Percentiles rank a stretch among this genome's conserved stretches.
These are phyloP conservation scores for Neurospora cerealis DNA, from an alignment of 495 filamentous ascomycete species.

Conservation along the genomic window DNA sequence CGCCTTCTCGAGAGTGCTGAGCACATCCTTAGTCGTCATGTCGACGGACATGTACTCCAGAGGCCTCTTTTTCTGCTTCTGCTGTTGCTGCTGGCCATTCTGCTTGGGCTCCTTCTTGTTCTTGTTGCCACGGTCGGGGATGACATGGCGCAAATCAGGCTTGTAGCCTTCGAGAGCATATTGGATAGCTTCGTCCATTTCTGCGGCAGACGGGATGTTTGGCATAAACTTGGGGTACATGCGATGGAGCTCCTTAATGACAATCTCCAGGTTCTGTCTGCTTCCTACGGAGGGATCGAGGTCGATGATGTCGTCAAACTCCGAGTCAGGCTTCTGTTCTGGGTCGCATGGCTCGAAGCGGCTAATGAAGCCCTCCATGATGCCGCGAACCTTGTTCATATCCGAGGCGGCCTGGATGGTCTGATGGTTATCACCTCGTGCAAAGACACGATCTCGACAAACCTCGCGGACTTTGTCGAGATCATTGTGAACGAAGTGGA, in stretches of 20 bases:
- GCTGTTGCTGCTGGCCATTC: slow-evolving; percentile 18
- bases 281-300: slow-evolving; percentile 69
- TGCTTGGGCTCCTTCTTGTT: slow-evolving; percentile 34
- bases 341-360: slow-evolving; percentile 73
- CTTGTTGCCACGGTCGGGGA: slow-evolving; percentile 37
- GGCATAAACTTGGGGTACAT: slow-evolving; percentile 66
- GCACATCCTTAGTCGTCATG: slow-evolving; percentile 48
- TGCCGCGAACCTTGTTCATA: slow-evolving; percentile 59
- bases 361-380: slow-evolving; percentile 89
- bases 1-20: slow-evolving; percentile 50
- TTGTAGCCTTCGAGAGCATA: slow-evolving; percentile 67
- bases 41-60: slow-evolving; percentile 79
- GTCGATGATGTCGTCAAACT: slow-evolving; percentile 75
- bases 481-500: slow-evolving; percentile 80
- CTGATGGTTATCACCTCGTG: slow-evolving; percentile 92
- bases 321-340: slow-evolving; percentile 54
- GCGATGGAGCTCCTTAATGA: slow-evolving; percentile 57
- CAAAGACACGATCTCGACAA: slow-evolving; percentile 70
- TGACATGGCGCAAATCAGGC: slow-evolving; percentile 63
- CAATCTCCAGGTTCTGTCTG: slow-evolving; percentile 75
- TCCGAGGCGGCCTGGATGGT: slow-evolving; percentile 79
- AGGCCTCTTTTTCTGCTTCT: slow-evolving; percentile 35
- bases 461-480: slow-evolving; percentile 56
- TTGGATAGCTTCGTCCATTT: slow-evolving; percentile 73
- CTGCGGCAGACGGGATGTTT: slow-evolving; percentile 58